Evolutionary conservation across 1,284 basidiomycete species (phyloP), one percentile per base, ranked within the genome.

Genomic region (Ganoderma meredithae): DNA sequence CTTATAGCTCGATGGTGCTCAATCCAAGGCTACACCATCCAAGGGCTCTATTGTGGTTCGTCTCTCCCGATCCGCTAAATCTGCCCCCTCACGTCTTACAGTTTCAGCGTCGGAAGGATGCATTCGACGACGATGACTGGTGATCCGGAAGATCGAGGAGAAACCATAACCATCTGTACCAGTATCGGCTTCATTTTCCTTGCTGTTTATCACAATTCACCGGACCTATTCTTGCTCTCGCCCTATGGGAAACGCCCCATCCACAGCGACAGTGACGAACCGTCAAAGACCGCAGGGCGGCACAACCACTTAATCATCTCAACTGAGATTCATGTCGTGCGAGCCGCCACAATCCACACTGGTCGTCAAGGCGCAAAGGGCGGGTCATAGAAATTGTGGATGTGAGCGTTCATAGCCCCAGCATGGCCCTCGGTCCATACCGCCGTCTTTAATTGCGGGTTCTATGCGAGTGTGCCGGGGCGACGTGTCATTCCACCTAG

Each of bases 101-200:
- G 93, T 95, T 90, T 77, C 91, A 93, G 75, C 86, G 92, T 71
- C 84, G 91, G 71, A 82, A 81, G 76, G 88, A 84, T 70, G 88
- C 88, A 63, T 82, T 90, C 44, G 92, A 90, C 71, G 92, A 92
- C 67, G 88, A 91, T 72, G 91, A 93, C 71, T 90, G 91, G 73
- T 72, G 41, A 69, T 60, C 12, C 25, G 22, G 41, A 60, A 12
- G n/a, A 47, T 47, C 47, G 47, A 49, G 40, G 43, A 43, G 39
- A 60, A 60, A 40, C 2, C 39, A 41, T 17, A 60, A 40, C 2
- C 39, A 41, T 17, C 12, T 60, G 58, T 60, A 60, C 25, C 58
- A 60, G 58, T 60, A 60, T 22, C 58, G 33, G 15, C 39, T 39
- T 22, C 15, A 41, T 56, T 39, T 27, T 63, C 27, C 62, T 63